These are phyloP conservation scores for Plantago lanceolata DNA, from an alignment of 305 asterid genomes.

Conservation along the genomic window DNA sequence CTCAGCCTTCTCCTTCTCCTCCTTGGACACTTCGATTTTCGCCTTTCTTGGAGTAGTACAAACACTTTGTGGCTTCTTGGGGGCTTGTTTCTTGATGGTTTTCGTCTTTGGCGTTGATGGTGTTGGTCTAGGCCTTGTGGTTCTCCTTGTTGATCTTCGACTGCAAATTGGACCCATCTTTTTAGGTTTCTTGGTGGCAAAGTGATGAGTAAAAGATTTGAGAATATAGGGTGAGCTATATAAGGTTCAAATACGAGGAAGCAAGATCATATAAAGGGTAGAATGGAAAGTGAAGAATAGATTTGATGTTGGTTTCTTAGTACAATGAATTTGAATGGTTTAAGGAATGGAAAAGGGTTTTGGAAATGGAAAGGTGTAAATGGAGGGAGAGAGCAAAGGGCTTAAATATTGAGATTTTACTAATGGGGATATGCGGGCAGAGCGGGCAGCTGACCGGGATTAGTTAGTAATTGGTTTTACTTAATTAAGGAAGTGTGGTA, in stretches of 20 bases:
- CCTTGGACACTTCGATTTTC: neutral
- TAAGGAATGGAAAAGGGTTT: neutral
- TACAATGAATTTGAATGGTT: neutral
- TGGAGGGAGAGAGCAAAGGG: neutral
- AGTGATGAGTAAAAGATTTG: neutral
- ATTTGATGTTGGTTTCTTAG: neutral
- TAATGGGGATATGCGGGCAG: neutral
- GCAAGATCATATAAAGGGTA: neutral
- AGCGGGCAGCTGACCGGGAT: constrained; percentile 1
- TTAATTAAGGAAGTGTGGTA: no score
- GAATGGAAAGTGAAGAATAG: neutral
- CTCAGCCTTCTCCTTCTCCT: neutral
- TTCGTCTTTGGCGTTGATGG: neutral
- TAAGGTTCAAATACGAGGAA: neutral
- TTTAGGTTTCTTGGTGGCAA: constrained; percentile 3
- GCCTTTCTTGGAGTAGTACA: constrained; percentile 2
- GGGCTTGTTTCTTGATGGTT: constrained; percentile 3
- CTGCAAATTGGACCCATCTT: constrained; percentile 11
- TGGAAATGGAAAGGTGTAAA: neutral
- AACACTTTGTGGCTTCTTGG: no score
- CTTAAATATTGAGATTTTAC: neutral
- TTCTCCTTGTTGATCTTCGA: constrained; percentile 5
- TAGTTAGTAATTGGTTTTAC: neutral
- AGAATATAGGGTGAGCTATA: neutral
- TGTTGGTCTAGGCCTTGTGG: constrained; percentile 5